phyloP scores from a whole-genome alignment of 139 green algal species.

The Coelastrella sp. region DNA sequence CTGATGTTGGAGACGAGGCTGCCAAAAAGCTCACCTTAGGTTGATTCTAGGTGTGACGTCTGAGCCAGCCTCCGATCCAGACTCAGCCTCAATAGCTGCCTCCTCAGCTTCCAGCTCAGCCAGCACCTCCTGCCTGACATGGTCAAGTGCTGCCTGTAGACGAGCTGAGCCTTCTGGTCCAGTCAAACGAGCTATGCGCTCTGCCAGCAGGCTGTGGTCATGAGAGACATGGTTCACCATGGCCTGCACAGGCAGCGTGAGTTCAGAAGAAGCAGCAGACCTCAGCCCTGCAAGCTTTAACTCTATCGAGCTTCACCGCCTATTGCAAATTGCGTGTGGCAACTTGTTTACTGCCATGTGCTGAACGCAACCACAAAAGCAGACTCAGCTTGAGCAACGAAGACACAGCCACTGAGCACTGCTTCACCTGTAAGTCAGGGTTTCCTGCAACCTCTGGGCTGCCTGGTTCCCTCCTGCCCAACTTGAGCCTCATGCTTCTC shows the following conservation, averaged over 20 bases:
- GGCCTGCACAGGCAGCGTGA: conserved; percentile 60
- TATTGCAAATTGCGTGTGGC: not conserved
- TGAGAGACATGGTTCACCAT: conserved; percentile 71
- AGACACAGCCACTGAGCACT: not conserved
- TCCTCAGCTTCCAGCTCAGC: conserved; percentile 44
- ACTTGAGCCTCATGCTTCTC: conserved; percentile 60
- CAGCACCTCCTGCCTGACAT: conserved; percentile 49
- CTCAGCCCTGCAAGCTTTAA: no score
- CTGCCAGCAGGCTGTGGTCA: conserved; percentile 81
- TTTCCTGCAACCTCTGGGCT: conserved; percentile 38
- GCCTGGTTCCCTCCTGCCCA: conserved; percentile 37
- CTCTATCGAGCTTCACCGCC: no score
- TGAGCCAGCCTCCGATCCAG: conserved; percentile 12
- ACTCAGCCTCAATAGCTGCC: not conserved
- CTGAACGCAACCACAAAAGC: not conserved
- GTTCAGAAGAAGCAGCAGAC: no score
- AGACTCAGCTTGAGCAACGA: no score
- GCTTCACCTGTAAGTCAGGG: conserved; percentile 61
- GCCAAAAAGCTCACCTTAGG: not conserved
- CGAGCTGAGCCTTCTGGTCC: conserved; percentile 69
- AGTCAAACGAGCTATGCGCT: conserved; percentile 73
- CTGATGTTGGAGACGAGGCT: no score
- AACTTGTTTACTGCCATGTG: not conserved
- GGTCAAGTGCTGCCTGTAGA: conserved; percentile 80
- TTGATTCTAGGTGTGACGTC: no score